Evolutionary conservation across 192 early-diverging fungal genomes (phyloP).

Genomic region (Lobulomyces angularis): DNA sequence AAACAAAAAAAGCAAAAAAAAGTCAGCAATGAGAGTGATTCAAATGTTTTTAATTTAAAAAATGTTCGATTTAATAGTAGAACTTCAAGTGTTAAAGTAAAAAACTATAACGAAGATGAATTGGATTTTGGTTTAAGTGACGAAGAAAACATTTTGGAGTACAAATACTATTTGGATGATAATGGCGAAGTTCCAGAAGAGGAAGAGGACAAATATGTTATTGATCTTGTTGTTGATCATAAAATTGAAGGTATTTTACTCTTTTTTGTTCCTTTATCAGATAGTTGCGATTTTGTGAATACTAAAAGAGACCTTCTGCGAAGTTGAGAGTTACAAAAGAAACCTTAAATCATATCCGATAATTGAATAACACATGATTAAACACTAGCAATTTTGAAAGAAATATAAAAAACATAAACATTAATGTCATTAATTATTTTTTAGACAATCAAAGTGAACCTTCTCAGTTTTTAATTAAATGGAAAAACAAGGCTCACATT

Average conservation of each 20-base stretch:
- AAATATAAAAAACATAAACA: no score
- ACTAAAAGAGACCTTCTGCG: background rate
- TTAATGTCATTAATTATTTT: background rate
- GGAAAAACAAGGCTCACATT: constrained; percentile 80
- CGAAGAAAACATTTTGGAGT: background rate
- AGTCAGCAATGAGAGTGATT: background rate
- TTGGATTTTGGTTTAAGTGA: background rate
- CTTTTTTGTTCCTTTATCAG: no score
- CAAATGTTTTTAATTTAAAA: background rate
- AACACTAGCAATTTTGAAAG: constrained; percentile 23
- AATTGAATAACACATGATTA: background rate
- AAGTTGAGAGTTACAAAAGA: constrained; percentile 12
- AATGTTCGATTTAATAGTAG: background rate
- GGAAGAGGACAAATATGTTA: constrained; percentile 8
- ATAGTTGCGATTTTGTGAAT: no score
- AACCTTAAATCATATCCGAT: constrained; percentile 7
- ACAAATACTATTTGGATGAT: constrained; percentile 10
- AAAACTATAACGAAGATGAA: background rate
- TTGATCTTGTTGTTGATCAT: background rate
- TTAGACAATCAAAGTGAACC: constrained; percentile 37
- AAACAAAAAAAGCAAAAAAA: background rate
- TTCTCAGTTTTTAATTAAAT: constrained; percentile 91
- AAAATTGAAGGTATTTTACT: no score
- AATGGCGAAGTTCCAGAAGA: constrained; percentile 14
- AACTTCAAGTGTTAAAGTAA: background rate